Conservation (phyloP, 2,329 filamentous ascomycete genomes). For the Cryphonectria japonica region DNA sequence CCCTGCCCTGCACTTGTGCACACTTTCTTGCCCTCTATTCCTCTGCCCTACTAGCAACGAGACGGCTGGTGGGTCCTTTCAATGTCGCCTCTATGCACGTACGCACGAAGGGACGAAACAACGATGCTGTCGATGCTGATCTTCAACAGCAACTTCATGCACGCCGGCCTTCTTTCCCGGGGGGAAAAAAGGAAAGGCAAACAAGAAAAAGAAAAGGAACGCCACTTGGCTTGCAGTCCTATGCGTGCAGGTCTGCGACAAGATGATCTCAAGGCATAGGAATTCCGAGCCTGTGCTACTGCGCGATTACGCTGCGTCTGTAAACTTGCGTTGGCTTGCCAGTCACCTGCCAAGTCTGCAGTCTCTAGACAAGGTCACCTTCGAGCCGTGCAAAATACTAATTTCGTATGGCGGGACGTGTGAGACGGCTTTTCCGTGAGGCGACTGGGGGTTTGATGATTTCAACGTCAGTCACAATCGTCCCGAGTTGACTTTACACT, state of each 20-base stretch:
- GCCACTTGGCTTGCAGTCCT: neutral
- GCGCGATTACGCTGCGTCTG: neutral
- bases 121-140: neutral
- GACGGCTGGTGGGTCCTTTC: neutral
- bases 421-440: neutral
- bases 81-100: neutral
- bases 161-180: neutral
- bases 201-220: too few species aligned
- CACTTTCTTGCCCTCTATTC: conserved; percentile 12
- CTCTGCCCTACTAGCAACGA: neutral
- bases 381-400: neutral
- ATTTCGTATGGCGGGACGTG: neutral
- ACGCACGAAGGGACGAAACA: conserved; percentile 14
- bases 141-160: neutral
- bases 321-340: neutral
- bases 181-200: neutral
- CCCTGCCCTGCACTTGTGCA: conserved; percentile 9
- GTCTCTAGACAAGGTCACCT: neutral
- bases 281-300: neutral
- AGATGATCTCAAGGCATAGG: neutral
- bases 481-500: conserved; percentile 14
- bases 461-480: neutral
- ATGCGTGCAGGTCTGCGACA: neutral
- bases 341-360: neutral
- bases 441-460: neutral